Conservation (phyloP, 345 rosid genomes). For the Stellera chamaejasme region DNA sequence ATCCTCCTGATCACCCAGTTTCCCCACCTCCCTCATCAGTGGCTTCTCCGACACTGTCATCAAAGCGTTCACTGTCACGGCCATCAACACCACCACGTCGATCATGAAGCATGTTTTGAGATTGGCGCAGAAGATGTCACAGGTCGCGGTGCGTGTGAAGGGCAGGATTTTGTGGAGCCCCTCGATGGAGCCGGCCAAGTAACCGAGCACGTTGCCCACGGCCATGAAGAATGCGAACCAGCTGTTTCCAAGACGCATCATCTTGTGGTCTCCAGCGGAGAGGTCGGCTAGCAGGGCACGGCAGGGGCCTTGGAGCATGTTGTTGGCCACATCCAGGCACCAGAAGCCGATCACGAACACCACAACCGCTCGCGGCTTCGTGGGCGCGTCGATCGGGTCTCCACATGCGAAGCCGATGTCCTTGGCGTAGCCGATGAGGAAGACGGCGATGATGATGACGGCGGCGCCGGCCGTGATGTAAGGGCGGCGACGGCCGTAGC, state of each 20-base stretch:
- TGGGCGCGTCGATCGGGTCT: constrained; percentile 20
- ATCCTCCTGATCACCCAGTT: constrained; percentile 6
- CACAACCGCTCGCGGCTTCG: constrained; percentile 50
- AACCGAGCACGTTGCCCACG: constrained; percentile 69
- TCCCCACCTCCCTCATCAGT: constrained; percentile 13
- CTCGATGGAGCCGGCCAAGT: constrained; percentile 51
- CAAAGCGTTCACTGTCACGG: constrained; percentile 33
- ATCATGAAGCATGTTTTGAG: constrained; percentile 66
- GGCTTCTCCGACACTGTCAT: constrained; percentile 32
- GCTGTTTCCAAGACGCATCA: constrained; percentile 44
- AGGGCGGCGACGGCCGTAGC: constrained; percentile 82
- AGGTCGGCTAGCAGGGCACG: constrained; percentile 76
- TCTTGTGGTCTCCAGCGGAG: constrained; percentile 36
- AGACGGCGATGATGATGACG: constrained; percentile 42
- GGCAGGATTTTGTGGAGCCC: constrained; percentile 40
- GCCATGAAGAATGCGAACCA: constrained; percentile 81
- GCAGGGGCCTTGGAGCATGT: constrained; percentile 71
- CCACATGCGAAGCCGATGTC: constrained; percentile 57
- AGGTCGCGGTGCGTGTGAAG: constrained; percentile 56
- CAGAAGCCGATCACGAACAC: constrained; percentile 68
- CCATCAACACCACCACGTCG: constrained; percentile 38
- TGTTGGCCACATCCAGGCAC: constrained; percentile 85
- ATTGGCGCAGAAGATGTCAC: constrained; percentile 72
- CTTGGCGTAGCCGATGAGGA: constrained; percentile 70
- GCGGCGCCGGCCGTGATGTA: constrained; percentile 49